A percentile compares a stretch with the other conserved stretches of the same genome.
Conservation (phyloP, 2,329 filamentous ascomycete species). For the Reticulascus tulasneorum region DNA sequence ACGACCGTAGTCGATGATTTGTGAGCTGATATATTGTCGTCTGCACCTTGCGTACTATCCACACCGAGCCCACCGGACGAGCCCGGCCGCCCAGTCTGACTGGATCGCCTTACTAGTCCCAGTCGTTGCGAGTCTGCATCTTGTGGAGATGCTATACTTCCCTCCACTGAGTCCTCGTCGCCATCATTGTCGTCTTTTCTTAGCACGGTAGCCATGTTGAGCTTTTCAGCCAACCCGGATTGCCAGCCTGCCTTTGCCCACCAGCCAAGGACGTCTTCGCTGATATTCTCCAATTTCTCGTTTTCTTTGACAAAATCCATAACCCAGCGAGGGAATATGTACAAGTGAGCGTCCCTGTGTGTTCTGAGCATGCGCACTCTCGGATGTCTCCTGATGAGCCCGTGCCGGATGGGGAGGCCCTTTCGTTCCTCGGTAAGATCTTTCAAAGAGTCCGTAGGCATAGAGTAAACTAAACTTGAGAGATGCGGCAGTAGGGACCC, state of each 20-base stretch:
- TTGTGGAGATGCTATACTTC: slow-evolving; percentile 22
- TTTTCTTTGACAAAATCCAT: slow-evolving; percentile 78
- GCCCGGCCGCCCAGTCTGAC: no score
- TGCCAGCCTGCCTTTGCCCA: slow-evolving; percentile 97
- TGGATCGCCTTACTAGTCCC: no score
- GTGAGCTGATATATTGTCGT: no score
- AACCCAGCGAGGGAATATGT: slow-evolving; percentile 90
- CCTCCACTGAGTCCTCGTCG: slow-evolving; percentile 29
- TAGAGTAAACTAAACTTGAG: slow-evolving; percentile 77
- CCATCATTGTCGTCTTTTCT: slow-evolving; percentile 36
- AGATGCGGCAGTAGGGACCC: slow-evolving; percentile 64
- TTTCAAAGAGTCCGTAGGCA: slow-evolving; percentile 84
- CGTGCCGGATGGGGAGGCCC: slow-evolving; percentile 69
- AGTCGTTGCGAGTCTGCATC: slow-evolving; percentile 15
- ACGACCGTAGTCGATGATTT: no score
- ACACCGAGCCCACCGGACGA: no score
- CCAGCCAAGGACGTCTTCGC: slow-evolving; percentile 89
- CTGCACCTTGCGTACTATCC: slow-evolving; percentile 17
- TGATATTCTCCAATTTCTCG: slow-evolving; percentile 79
- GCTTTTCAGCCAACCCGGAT: slow-evolving; percentile 70
- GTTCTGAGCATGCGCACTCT: slow-evolving; percentile 76
- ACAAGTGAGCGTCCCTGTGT: slow-evolving; percentile 88
- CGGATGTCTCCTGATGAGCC: slow-evolving; percentile 69
- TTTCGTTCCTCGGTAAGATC: slow-evolving; percentile 76
- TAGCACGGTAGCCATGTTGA: slow-evolving; percentile 67